Evolutionary conservation across 371 early-diverging fungal genomes (phyloP).

Genomic region (Mortierella sp.): DNA sequence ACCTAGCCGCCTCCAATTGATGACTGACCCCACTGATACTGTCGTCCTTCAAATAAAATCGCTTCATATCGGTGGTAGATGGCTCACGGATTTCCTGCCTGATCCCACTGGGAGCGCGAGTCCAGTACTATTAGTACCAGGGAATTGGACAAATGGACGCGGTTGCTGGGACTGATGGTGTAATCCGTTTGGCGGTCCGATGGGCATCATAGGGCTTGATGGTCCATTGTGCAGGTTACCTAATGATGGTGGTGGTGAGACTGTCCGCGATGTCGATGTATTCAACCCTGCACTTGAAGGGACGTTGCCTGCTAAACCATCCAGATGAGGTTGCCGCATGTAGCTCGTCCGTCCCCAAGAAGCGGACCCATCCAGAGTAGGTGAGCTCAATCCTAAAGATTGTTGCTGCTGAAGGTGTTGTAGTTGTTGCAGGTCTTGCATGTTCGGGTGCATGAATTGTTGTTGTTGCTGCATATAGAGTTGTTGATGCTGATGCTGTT

Average conservation of each 20-base stretch:
- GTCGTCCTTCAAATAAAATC: background rate
- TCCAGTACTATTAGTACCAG: constrained; percentile 7
- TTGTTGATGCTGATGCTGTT: constrained; percentile 34
- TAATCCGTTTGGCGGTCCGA: constrained; percentile 27
- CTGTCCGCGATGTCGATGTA: constrained; percentile 26
- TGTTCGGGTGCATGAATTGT: constrained; percentile 20
- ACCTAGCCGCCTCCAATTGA: constrained; percentile 19
- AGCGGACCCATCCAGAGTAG: constrained; percentile 34
- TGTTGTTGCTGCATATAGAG: constrained; percentile 16
- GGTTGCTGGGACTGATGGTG: constrained; percentile 23
- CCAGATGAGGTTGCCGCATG: constrained; percentile 39
- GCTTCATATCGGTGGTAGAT: constrained; percentile 22
- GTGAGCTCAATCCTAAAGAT: constrained; percentile 38
- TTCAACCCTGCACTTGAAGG: constrained; percentile 21
- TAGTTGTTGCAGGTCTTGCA: constrained; percentile 21
- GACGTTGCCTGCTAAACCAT: constrained; percentile 7
- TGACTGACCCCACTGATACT: constrained; percentile 13
- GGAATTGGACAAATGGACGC: constrained; percentile 11
- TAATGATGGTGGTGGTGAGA: constrained; percentile 32
- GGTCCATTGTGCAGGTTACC: constrained; percentile 26
- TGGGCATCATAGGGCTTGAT: constrained; percentile 28
- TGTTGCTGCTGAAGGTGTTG: constrained; percentile 35
- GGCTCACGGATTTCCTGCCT: constrained; percentile 48
- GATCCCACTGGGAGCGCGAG: constrained; percentile 36
- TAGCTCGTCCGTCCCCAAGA: constrained; percentile 39